Base-by-base conservation (phyloP, 1,139 yeast genomes). In the Meyerozyma smithsonii region DNA sequence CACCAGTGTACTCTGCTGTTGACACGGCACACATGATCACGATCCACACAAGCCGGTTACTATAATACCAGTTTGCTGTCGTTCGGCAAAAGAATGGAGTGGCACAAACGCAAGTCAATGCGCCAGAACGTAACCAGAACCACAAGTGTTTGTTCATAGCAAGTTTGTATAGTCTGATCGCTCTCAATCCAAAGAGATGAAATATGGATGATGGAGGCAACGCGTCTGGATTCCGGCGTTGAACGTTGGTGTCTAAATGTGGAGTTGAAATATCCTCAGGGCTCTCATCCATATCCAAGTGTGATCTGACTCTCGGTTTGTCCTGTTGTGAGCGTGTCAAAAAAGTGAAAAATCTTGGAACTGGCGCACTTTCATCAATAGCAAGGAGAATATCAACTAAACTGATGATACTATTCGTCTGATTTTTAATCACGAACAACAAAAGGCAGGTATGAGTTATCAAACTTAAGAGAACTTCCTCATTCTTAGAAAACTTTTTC, bases 1-100 rank as follows among this genome's bases (percentile, higher is more conserved):
- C 62, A 1, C 69, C 71, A 4, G 69, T 56, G 26, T 58, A 58
- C 35, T 64, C 66, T 7, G 63, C 44, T 5, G 64, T 60, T 3
- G 66, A 59, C 15, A 66, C 53, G 3, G 58, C 63, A 42, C 62
- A 55, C 64, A 65, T 60, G 37, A 66, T 53, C 2, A 63, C 69
- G 8, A 65, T 41, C 72, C 72, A 66, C 6, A 64, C 48, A 38
- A 61, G 44, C 36, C 66, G 51, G 35, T 56, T 52, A 8, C 43
- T 39, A 41, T 56, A 62, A 40, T 60, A 64, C 64, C 67, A 66
- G 4, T 36, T 24, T 1, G 68, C 67, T 2, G 70, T 62, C 3
- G 62, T 52, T 24, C 59, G 46, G 21, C 58, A 55, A 40, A 58
- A 60, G 39, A 52, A 63, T 0, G 69, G 69, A 1, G 52, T 52